Evolutionary conservation across 495 filamentous ascomycete species (phyloP).

Genomic region (Aspergillus wentii): DNA sequence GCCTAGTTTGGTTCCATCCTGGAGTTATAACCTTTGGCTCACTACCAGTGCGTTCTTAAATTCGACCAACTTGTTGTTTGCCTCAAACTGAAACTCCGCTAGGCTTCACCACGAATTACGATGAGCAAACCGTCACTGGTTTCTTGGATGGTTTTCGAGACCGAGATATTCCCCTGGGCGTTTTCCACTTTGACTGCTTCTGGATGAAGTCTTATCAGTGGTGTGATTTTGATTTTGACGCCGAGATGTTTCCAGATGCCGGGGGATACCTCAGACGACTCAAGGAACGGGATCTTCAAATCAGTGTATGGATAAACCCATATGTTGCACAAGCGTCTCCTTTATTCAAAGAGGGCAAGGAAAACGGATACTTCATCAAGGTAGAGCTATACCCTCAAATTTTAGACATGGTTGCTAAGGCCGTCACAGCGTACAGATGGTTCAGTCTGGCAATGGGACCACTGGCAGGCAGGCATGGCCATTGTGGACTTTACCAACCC

Average conservation of each 20-base stretch:
- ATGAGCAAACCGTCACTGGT: slow-evolving; percentile 59
- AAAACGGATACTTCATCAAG: slow-evolving; percentile 65
- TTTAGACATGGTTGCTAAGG: no score
- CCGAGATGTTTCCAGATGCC: slow-evolving; percentile 64
- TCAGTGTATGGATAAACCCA: slow-evolving; percentile 70
- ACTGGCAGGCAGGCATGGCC: slow-evolving; percentile 73
- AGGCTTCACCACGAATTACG: slow-evolving; percentile 65
- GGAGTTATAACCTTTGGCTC: slow-evolving; percentile 69
- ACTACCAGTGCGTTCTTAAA: slow-evolving; percentile 43
- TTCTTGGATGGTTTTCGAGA: slow-evolving; percentile 66
- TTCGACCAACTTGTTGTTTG: slow-evolving; percentile 1
- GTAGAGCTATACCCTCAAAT: slow-evolving; percentile 15
- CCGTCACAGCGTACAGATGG: slow-evolving; percentile 56
- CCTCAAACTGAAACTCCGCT: not conserved
- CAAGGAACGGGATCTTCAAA: slow-evolving; percentile 57
- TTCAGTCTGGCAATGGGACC: slow-evolving; percentile 68
- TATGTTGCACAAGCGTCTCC: slow-evolving; percentile 65
- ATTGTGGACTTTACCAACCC: slow-evolving; percentile 72
- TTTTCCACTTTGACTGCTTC: slow-evolving; percentile 71
- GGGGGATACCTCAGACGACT: slow-evolving; percentile 56
- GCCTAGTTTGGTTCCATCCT: slow-evolving; percentile 56
- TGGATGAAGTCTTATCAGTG: slow-evolving; percentile 65
- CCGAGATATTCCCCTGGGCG: slow-evolving; percentile 59
- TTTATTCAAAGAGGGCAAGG: slow-evolving; percentile 58
- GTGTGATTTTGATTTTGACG: slow-evolving; percentile 69